phyloP scores from a whole-genome alignment of 768 basidiomycete species.

The Terana coerulea region DNA sequence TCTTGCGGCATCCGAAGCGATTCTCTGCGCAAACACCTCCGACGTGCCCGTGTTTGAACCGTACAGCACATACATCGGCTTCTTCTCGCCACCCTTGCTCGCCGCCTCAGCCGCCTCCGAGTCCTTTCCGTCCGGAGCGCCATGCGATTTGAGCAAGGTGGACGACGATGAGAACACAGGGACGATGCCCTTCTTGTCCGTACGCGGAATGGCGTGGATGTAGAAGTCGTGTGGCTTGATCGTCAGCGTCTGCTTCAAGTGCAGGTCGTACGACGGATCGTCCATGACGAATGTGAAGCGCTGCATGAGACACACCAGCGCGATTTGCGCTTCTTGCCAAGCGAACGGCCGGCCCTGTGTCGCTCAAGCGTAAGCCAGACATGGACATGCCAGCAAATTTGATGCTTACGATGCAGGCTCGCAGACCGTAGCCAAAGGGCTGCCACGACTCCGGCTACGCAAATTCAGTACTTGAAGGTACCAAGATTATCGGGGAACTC shows the following conservation, averaged over 20 bases:
- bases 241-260: conserved; percentile 42
- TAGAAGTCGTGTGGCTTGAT: conserved; percentile 43
- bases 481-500: background rate
- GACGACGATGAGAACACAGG: conserved; percentile 23
- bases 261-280: conserved; percentile 40
- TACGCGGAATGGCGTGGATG: conserved; percentile 31
- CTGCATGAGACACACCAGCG: conserved; percentile 39
- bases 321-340: conserved; percentile 44
- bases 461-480: background rate
- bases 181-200: background rate
- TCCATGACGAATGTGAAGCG: conserved; percentile 41
- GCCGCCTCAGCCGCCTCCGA: background rate
- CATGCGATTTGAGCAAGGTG: background rate
- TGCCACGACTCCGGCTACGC: conserved; percentile 40
- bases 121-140: background rate
- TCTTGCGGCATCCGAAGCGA: conserved; percentile 34
- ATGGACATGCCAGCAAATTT: background rate
- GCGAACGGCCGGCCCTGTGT: conserved; percentile 40
- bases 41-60: conserved; percentile 47
- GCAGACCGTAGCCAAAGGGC: conserved; percentile 31
- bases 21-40: conserved; percentile 43
- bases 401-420: conserved; percentile 23
- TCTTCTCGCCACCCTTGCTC: background rate
- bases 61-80: conserved; percentile 36
- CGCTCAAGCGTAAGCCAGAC: background rate